Conservation (phyloP, 75 land plant genomes). For the Cunninghamia lanceolata region DNA sequence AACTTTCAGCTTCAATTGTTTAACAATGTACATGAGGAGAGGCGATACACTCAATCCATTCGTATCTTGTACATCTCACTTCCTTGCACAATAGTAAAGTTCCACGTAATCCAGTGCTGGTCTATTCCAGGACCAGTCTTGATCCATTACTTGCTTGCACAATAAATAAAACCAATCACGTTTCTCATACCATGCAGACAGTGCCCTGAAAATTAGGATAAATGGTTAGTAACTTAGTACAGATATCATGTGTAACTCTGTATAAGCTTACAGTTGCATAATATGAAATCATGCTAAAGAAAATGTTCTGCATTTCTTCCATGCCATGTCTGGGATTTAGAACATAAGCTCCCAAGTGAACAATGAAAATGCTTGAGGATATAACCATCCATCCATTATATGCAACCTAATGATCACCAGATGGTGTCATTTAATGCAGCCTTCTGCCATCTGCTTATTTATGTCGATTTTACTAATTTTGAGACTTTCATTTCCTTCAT, state of each 20-base stretch:
- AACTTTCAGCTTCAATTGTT: not conserved
- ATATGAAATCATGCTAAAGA: not conserved
- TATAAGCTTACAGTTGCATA: not conserved
- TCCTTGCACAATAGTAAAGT: conserved; percentile 74
- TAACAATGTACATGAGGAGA: not conserved
- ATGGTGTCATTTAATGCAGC: not conserved
- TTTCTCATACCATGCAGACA: conserved; percentile 76
- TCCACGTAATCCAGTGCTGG: conserved; percentile 89
- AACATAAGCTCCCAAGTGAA: not conserved
- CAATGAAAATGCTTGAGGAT: not conserved
- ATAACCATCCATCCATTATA: not conserved
- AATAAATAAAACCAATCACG: conserved; percentile 76
- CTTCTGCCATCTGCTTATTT: not conserved
- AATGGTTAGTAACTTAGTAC: not conserved
- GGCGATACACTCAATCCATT: not conserved
- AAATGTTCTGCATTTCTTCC: not conserved
- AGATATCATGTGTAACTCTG: not conserved
- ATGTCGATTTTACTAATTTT: not conserved
- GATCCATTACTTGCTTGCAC: conserved; percentile 86
- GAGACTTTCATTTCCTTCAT: not conserved
- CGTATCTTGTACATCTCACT: conserved; percentile 18
- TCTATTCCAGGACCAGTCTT: conserved; percentile 96
- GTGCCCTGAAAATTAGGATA: conserved; percentile 51
- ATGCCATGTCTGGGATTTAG: not conserved
- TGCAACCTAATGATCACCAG: not conserved